phyloP scores from a whole-genome alignment of 2,329 filamentous ascomycete genomes.

The Phialemoniopsis sp. region DNA sequence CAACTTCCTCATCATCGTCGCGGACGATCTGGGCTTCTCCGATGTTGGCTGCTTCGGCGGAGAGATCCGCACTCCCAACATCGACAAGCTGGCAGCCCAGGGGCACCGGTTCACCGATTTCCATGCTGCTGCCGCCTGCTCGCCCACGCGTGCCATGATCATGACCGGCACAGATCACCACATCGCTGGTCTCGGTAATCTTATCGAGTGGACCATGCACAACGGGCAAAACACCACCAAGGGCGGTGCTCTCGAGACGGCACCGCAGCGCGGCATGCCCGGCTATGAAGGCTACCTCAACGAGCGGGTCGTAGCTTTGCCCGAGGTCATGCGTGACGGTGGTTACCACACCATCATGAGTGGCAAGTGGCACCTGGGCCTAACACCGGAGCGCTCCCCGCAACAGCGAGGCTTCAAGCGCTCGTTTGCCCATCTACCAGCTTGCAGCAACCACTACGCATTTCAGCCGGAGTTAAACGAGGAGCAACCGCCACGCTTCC shows the following conservation, averaged over 20 bases:
- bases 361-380: constrained; percentile 60
- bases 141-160: constrained; percentile 61
- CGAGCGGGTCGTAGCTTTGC: constrained; percentile 51
- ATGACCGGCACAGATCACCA: constrained; percentile 61
- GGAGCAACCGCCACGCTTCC: constrained; percentile 30
- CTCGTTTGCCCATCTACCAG: constrained; percentile 56
- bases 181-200: constrained; percentile 52
- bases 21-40: constrained; percentile 23
- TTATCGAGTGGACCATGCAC: constrained; percentile 38
- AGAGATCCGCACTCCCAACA: constrained; percentile 22
- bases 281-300: constrained; percentile 64
- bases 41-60: constrained; percentile 21
- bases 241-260: too few relatives aligned
- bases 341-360: constrained; percentile 58
- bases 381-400: constrained; percentile 36
- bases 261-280: constrained; percentile 21
- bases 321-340: constrained; percentile 51
- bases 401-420: constrained; percentile 54
- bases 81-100: constrained; percentile 20
- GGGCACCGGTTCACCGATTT: constrained; percentile 59
- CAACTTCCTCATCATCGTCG: constrained; percentile 24
- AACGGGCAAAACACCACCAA: too few relatives aligned
- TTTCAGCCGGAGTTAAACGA: constrained; percentile 35
- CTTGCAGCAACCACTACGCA: constrained; percentile 51
- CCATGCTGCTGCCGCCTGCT: constrained; percentile 60